Evolutionary conservation across 1,139 yeast species (phyloP).

Genomic region (Protomyces arabidopsidicola): DNA sequence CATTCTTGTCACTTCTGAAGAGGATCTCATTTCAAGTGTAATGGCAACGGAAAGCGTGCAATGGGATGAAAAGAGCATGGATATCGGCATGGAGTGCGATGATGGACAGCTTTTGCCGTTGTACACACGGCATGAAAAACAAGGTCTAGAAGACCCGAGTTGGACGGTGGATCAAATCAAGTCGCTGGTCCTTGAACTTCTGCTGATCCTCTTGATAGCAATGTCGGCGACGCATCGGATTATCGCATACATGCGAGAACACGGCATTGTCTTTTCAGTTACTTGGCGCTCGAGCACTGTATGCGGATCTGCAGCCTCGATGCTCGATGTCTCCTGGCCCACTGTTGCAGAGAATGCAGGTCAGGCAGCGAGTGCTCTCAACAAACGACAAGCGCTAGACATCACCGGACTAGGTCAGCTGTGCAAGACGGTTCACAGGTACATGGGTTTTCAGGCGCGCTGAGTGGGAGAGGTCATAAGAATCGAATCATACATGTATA

Average conservation of each 20-base stretch:
- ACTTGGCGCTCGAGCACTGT: not conserved
- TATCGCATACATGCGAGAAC: not conserved
- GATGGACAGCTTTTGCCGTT: not conserved
- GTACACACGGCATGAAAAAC: not conserved
- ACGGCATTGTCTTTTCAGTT: not conserved
- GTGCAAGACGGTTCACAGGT: too few species aligned
- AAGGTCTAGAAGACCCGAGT: not conserved
- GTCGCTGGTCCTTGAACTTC: not conserved
- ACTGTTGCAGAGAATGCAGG: too few species aligned
- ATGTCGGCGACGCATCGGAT: not conserved
- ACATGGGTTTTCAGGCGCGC: too few species aligned
- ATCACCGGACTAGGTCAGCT: too few species aligned
- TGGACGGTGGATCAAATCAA: not conserved
- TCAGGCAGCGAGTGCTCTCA: too few species aligned
- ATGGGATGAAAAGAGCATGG: too few species aligned
- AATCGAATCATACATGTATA: too few species aligned
- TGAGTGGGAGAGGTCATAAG: too few species aligned
- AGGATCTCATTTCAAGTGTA: too few species aligned
- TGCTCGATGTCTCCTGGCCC: not conserved
- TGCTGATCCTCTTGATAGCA: not conserved
- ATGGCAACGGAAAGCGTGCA: too few species aligned
- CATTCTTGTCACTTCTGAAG: too few species aligned
- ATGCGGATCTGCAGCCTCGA: not conserved
- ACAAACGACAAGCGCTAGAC: too few species aligned
- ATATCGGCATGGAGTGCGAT: not conserved